phyloP scores from a whole-genome alignment of 306 rosid species.

The Acacia confusa region DNA sequence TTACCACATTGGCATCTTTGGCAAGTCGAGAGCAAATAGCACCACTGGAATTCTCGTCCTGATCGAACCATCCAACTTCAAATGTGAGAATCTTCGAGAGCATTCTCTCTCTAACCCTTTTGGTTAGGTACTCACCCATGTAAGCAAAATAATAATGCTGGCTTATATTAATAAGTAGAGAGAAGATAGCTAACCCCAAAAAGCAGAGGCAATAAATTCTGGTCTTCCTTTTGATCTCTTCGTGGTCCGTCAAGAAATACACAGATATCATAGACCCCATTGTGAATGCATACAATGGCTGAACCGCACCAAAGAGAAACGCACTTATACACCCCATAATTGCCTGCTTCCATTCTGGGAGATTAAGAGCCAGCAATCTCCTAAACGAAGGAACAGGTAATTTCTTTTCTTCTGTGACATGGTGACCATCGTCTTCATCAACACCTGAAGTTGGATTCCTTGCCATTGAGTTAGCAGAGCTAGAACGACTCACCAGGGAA shows the following conservation, averaged over 20 bases:
- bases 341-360: conserved; percentile 55
- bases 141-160: conserved; percentile 51
- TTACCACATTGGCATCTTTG: conserved; percentile 52
- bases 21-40: conserved; percentile 53
- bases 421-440: not conserved
- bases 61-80: conserved; percentile 59
- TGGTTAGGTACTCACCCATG: conserved; percentile 50
- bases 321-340: conserved; percentile 42
- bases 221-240: conserved; percentile 35
- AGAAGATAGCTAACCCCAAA: conserved; percentile 30
- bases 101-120: conserved; percentile 48
- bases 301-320: conserved; percentile 42
- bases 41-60: conserved; percentile 43
- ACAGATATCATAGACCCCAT: conserved; percentile 40
- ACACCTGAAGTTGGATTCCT: not conserved
- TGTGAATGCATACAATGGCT: conserved; percentile 31
- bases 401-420: not conserved
- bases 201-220: conserved; percentile 23
- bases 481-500: conserved; percentile 3
- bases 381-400: conserved; percentile 20
- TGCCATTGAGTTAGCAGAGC: not conserved
- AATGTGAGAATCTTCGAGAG: conserved; percentile 49
- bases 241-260: conserved; percentile 37
- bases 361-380: conserved; percentile 39
- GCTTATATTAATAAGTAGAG: conserved; percentile 32